Base-by-base conservation (phyloP, 768 basidiomycete genomes). In the Agaricus sinodeliciosus region DNA sequence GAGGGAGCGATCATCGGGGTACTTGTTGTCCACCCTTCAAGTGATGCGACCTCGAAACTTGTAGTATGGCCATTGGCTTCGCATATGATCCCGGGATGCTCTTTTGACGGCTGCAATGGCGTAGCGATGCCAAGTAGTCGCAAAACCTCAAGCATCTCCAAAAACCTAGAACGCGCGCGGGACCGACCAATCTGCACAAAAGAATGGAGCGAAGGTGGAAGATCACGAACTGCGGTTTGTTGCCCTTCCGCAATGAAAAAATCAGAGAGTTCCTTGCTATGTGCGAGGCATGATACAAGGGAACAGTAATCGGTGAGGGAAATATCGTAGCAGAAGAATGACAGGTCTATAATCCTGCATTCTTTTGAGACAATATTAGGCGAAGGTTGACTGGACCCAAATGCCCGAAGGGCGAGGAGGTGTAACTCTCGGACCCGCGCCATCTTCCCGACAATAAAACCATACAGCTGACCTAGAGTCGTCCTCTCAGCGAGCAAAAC, bases 391-490 rank as follows among this genome's bases (percentile, higher is more conserved):
- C 54, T 51, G 9, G 60, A 62, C 56, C 80, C 75, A 47, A 90
- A 70, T 4, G 74, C 69, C 19, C 68, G 63, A 28, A 85, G 69
- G 22, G 73, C 72, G 43, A 73, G 71, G 22, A 85, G 66, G 60
- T 92, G 87, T 1, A 90, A 67, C 54, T 80, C 73, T 25, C 81
- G 78, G 15, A 81, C 78, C 41, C 92, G 77, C 1, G 81, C 69
- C 27, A 77, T 75, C 59, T 82, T 83, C 12, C 85, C 90, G 12
- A 80, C 71, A 41, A 86, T 76, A 65, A 79, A 90, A 12, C 90
- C 92, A 62, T 88, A 88, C 26, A 80, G 58, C 58, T 92, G 89
- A 2, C 80, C 76, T n/a, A 85, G 61, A 2, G 87, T 84, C 25
- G 79, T 80, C 43, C 78, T 75, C 62, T 94, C 88, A 2, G 77